These are phyloP conservation scores for thale cress (Arabidopsis thaliana) DNA, from an alignment of 345 rosid genomes.

Conservation along the genomic window DNA sequence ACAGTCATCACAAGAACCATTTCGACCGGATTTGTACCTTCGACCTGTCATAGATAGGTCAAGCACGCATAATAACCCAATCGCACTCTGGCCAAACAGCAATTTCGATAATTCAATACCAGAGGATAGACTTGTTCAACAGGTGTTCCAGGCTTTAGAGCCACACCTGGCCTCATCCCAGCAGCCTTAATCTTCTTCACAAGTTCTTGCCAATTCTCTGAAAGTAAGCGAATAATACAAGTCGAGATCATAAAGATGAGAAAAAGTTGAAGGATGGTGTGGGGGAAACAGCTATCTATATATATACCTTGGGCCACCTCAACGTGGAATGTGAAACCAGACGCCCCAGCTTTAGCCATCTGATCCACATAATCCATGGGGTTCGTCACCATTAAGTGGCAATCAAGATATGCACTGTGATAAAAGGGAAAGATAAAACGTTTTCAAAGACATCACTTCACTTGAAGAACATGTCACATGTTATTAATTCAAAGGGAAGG, in stretches of 20 bases:
- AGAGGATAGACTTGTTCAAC: slow-evolving; percentile 84
- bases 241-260: slow-evolving; percentile 12
- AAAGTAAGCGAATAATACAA: slow-evolving; percentile 10
- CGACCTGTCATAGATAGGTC: slow-evolving; percentile 54
- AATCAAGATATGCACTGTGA: slow-evolving; percentile 86
- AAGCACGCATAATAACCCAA: background rate
- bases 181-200: slow-evolving; percentile 65
- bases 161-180: slow-evolving; percentile 93
- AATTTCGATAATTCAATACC: slow-evolving; percentile 48
- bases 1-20: slow-evolving; percentile 98
- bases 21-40: slow-evolving; percentile 74
- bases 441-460: background rate
- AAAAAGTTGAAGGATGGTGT: background rate
- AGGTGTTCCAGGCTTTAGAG: slow-evolving; percentile 83
- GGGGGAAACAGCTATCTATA: background rate
- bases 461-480: background rate
- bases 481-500: background rate
- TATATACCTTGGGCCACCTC: slow-evolving; percentile 74
- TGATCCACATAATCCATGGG: slow-evolving; percentile 87
- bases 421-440: background rate
- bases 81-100: background rate
- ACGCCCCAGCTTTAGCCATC: slow-evolving; percentile 85
- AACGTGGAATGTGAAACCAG: slow-evolving; percentile 94
- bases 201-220: slow-evolving; percentile 88
- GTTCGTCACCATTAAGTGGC: slow-evolving; percentile 93